A percentile compares a stretch with the other conserved stretches of the same genome.
phyloP scores from a whole-genome alignment of 208 protist species.

The Trypanosoma lewisi region DNA sequence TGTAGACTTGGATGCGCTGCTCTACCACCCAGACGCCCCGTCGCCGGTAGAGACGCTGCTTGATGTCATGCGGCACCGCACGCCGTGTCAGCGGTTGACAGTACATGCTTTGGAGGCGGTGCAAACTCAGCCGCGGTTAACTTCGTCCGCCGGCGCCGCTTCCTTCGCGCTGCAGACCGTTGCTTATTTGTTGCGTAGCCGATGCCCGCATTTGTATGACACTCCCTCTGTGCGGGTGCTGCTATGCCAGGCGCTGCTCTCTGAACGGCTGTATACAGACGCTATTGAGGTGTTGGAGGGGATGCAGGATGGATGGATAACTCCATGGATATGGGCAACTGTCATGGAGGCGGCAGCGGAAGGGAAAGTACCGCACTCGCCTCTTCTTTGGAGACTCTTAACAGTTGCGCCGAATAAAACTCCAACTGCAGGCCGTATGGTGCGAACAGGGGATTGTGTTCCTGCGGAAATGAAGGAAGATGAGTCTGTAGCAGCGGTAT shows the following conservation, averaged over 20 bases:
- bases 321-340: slow-evolving; percentile 43
- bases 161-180: slow-evolving; percentile 34
- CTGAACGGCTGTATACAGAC: slow-evolving; percentile 37
- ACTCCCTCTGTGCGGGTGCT: slow-evolving; percentile 35
- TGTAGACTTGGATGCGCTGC: slow-evolving; percentile 31
- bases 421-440: slow-evolving; percentile 13
- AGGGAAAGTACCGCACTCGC: slow-evolving; percentile 60
- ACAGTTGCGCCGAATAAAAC: slow-evolving; percentile 12
- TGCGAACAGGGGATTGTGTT: slow-evolving; percentile 18
- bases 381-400: slow-evolving; percentile 57
- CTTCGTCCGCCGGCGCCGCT: slow-evolving; percentile 19
- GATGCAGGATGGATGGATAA: slow-evolving; percentile 50
- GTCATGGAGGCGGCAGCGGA: slow-evolving; percentile 54
- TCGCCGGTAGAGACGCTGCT: slow-evolving; percentile 52
- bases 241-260: slow-evolving; percentile 51
- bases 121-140: slow-evolving; percentile 23
- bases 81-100: slow-evolving; percentile 46
- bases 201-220: slow-evolving; percentile 44
- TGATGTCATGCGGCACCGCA: slow-evolving; percentile 43
- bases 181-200: slow-evolving; percentile 6
- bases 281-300: slow-evolving; percentile 43
- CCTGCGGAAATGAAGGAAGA: not conserved
- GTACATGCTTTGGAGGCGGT: slow-evolving; percentile 36
- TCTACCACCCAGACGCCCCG: slow-evolving; percentile 65
- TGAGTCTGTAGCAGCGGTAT: not conserved